These are phyloP conservation scores for Phytophthora sp. DNA, from an alignment of 352 stramenopile species.

Conservation along the genomic window DNA sequence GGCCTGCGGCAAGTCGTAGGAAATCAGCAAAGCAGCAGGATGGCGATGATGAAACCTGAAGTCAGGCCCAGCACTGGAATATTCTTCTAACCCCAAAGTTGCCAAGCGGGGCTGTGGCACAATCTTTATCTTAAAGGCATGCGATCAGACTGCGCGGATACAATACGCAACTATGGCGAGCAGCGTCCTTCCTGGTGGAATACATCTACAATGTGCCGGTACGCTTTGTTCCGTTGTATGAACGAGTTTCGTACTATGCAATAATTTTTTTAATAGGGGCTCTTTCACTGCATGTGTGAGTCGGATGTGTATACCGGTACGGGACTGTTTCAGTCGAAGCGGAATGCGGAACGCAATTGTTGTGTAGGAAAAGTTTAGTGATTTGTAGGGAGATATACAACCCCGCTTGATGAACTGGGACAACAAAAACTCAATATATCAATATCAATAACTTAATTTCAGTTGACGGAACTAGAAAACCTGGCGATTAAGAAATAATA, in stretches of 20 bases:
- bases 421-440: neutral
- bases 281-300: too few relatives aligned
- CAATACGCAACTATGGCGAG: constrained; percentile 56
- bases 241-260: neutral
- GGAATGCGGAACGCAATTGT: constrained; percentile 45
- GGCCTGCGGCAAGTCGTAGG: too few relatives aligned
- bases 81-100: too few relatives aligned
- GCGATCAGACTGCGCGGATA: constrained; percentile 35
- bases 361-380: constrained; percentile 16
- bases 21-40: too few relatives aligned
- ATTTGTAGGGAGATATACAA: constrained; percentile 28
- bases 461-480: too few relatives aligned
- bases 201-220: constrained; percentile 46
- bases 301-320: too few relatives aligned
- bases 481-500: too few relatives aligned
- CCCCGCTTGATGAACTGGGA: constrained; percentile 28
- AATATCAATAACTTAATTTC: too few relatives aligned
- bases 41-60: too few relatives aligned
- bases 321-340: too few relatives aligned
- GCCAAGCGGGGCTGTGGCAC: constrained; percentile 2
- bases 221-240: neutral
- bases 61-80: too few relatives aligned
- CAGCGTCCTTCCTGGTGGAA: constrained; percentile 62
- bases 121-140: constrained; percentile 33
- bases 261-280: too few relatives aligned